Percentiles rank a stretch among this genome's conserved stretches.
phyloP scores from a whole-genome alignment of 2,329 filamentous ascomycete species.

The Fusarium sp. region DNA sequence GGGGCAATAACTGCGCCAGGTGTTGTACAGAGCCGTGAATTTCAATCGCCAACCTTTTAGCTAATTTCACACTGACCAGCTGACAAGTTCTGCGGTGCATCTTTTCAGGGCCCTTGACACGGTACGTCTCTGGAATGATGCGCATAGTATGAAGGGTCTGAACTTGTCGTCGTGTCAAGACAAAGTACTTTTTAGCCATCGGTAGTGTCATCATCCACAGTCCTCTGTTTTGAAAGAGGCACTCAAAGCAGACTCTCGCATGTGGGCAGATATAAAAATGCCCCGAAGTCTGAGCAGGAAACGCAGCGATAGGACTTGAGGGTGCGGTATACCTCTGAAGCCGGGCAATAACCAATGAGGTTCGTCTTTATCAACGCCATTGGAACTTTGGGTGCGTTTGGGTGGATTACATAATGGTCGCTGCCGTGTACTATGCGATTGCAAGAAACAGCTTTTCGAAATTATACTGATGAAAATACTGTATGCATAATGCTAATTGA shows the following conservation, averaged over 20 bases:
- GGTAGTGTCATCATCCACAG: background rate
- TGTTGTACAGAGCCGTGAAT: background rate
- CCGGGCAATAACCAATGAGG: background rate
- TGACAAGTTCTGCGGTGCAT: accelerated
- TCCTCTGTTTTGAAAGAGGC: background rate
- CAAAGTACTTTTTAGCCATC: background rate
- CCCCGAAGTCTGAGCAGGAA: background rate
- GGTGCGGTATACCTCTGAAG: background rate
- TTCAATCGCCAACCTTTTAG: accelerated
- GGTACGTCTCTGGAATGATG: background rate
- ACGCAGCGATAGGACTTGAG: background rate
- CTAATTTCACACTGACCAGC: background rate
- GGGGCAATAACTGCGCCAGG: background rate
- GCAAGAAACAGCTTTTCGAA: too few species aligned
- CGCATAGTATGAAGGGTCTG: background rate
- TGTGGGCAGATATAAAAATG: background rate
- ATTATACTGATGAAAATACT: too few species aligned
- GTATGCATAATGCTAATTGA: too few species aligned
- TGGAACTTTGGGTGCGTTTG: background rate
- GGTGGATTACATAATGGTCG: too few species aligned
- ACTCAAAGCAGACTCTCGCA: background rate
- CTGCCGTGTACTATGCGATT: too few species aligned
- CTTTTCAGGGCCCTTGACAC: accelerated
- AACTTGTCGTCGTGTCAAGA: background rate
- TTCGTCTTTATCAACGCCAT: background rate